Conservation (phyloP, 2,329 filamentous ascomycete genomes). For the Botrytis paeoniae region DNA sequence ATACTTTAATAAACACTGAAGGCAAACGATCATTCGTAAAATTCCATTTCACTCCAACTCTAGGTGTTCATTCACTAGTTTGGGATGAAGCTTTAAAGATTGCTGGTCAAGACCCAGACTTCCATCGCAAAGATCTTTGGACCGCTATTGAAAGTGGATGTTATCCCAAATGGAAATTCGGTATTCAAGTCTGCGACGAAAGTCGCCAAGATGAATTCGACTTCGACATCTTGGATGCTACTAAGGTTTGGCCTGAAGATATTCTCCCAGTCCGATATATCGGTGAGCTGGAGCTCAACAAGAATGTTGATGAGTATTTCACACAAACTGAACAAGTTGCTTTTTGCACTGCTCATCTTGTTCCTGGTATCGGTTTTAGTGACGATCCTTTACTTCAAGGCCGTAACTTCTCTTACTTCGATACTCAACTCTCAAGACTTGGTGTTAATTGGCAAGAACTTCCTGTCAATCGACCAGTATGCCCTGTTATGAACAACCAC, state of each 20-base stretch:
- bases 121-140: conserved; percentile 73
- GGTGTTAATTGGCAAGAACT: conserved; percentile 75
- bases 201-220: conserved; percentile 61
- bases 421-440: conserved; percentile 67
- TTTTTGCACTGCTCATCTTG: conserved; percentile 77
- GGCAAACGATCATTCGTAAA: conserved; percentile 73
- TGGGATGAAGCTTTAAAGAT: conserved; percentile 70
- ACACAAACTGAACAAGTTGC: conserved; percentile 78
- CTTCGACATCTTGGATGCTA: conserved; percentile 75
- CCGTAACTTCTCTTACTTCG: conserved; percentile 65
- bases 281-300: conserved; percentile 75
- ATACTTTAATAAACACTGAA: conserved; percentile 62
- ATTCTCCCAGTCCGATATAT: conserved; percentile 72
- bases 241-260: conserved; percentile 83
- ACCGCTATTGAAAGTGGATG: conserved; percentile 70
- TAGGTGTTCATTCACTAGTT: conserved; percentile 68
- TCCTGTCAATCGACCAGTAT: conserved; percentile 73
- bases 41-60: conserved; percentile 71
- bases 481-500: conserved; percentile 72
- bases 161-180: conserved; percentile 77
- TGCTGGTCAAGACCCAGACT: conserved; percentile 71
- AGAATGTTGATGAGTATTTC: conserved; percentile 78
- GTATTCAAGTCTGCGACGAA: conserved; percentile 75
- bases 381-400: conserved; percentile 73
- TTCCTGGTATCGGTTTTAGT: conserved; percentile 74